Conservation (phyloP, 495 filamentous ascomycete genomes). For the Podospora bellae-mahoneyi region DNA sequence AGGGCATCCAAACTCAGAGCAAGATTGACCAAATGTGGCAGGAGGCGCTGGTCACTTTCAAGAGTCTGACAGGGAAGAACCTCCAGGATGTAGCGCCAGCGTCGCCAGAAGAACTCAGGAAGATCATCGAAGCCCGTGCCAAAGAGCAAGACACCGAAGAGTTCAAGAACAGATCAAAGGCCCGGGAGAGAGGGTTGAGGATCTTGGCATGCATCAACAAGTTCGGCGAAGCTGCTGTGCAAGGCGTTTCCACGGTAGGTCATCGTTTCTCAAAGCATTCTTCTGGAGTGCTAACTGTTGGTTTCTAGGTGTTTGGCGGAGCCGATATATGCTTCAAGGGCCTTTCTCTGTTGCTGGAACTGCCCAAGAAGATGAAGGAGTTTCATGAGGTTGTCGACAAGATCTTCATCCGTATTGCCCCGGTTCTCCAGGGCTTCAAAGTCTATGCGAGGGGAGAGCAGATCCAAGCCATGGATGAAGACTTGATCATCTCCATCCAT, state of each 20-base stretch:
- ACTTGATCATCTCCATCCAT: neutral
- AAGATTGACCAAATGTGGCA: neutral
- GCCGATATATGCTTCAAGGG: constrained; percentile 2
- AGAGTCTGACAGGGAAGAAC: neutral
- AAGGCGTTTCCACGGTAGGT: neutral
- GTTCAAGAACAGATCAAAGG: neutral
- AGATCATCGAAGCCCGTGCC: neutral
- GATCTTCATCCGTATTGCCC: neutral
- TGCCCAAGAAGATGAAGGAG: neutral
- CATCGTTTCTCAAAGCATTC: neutral
- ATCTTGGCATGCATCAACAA: constrained; percentile 1
- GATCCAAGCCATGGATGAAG: neutral
- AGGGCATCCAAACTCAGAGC: neutral
- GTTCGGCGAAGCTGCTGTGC: neutral
- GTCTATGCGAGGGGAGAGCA: neutral
- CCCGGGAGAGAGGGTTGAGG: neutral
- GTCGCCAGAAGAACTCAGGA: neutral
- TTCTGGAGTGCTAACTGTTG: neutral
- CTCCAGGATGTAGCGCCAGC: neutral
- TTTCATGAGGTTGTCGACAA: constrained; percentile 1
- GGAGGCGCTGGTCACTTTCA: neutral
- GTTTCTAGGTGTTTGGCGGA: neutral
- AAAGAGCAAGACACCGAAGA: neutral
- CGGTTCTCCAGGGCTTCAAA: neutral
- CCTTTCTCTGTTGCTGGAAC: neutral